Evolutionary conservation across 2,329 filamentous ascomycete genomes (phyloP), one percentile per base, ranked within the genome.

Genomic region (Phoma sp.): DNA sequence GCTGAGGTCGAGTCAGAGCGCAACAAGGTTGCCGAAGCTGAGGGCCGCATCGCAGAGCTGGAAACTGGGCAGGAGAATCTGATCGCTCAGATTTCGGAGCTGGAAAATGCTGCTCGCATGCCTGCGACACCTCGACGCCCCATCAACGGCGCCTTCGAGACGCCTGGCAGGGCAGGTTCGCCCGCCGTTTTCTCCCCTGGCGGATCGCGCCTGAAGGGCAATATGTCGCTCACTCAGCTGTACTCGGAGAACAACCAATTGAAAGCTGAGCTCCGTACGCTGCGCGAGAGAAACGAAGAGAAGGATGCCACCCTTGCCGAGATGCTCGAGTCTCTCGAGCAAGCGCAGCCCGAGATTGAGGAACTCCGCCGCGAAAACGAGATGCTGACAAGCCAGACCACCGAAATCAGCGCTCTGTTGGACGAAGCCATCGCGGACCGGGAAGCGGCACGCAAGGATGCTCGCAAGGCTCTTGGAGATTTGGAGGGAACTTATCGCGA

Each of bases 281-380:
- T 96, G 73, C 87, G 88, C 69, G 84, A 89, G 54, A 85, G 87
- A 22, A 91, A 86, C 64, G 86, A 89, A 59, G 86, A 91, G 68
- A 84, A 97, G 9, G 84, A 85, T 14, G 83, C 86, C 33, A 86
- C 93, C 39, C 80, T 98, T 39, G 91, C 97, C 60, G 90, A 95
- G 55, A 90, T 97, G 79, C 85, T 97, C 54, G 83, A 87, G 33
- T 89, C 93, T 53, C 78, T 98, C 33, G 93, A 99, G 72, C 88
- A 88, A 23, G 93, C 90, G 72, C 87, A 89, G 24, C 95, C 95
- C 0, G 92, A 97, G 68, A 85, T 97, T 27, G 88, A 96, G 58
- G 93, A 98, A 63, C 79, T 96, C 14, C 87, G 90, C 42, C 83
- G 86, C 11, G 93, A 98, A 65, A 88, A 93, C 59, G 87, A 91